Evolutionary conservation across 1,139 yeast species (phyloP).

Genomic region (Magnusiomyces suaveolens): DNA sequence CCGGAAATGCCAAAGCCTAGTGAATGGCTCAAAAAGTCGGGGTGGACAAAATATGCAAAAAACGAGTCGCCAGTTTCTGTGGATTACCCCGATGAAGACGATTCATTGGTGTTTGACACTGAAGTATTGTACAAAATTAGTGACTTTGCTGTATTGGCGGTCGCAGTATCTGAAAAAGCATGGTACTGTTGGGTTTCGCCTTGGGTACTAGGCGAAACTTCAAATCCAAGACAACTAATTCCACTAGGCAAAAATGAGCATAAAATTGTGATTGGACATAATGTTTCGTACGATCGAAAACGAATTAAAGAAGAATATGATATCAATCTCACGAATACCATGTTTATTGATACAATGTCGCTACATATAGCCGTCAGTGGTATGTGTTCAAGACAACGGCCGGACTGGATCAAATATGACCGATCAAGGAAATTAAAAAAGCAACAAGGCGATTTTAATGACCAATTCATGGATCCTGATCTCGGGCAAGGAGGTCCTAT

Average conservation of each 20-base stretch:
- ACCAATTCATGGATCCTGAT: constrained; percentile 6
- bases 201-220: constrained; percentile 49
- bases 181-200: constrained; percentile 98
- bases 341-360: constrained; percentile 86
- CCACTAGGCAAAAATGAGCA: constrained; percentile 45
- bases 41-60: constrained; percentile 71
- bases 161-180: constrained; percentile 66
- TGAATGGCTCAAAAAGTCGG: constrained; percentile 36
- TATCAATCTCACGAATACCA: constrained; percentile 55
- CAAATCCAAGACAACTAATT: constrained; percentile 50
- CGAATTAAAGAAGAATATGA: constrained; percentile 76
- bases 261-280: constrained; percentile 75
- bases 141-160: constrained; percentile 69
- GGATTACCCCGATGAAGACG: constrained; percentile 56
- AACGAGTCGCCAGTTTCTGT: constrained; percentile 49
- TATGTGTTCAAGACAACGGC: constrained; percentile 85
- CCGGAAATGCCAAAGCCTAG: constrained; percentile 40
- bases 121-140: constrained; percentile 75
- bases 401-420: constrained; percentile 54
- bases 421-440: constrained; percentile 18
- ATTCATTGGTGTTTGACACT: constrained; percentile 73
- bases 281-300: constrained; percentile 85
- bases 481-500: constrained; percentile 9
- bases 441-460: constrained; percentile 18
- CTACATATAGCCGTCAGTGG: constrained; percentile 87